Conservation (phyloP, 345 rosid genomes). For the Erysimum cheiranthoides region DNA sequence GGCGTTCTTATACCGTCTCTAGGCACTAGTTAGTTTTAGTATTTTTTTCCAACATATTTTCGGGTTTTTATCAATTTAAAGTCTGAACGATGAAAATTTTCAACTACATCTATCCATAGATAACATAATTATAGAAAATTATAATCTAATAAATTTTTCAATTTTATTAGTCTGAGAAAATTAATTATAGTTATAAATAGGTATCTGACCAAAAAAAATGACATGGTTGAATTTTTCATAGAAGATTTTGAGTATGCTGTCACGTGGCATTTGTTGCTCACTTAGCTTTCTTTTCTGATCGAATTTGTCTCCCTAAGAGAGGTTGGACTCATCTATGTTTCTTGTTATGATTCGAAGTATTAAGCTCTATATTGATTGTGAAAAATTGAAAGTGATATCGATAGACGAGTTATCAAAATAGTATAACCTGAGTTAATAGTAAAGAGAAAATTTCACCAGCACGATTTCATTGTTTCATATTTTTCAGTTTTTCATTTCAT, state of each 20-base stretch:
- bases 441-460: neutral
- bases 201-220: neutral
- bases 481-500: neutral
- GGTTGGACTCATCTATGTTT: constrained; percentile 20
- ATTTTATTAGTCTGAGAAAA: too few species aligned
- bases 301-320: constrained; percentile 17
- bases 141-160: neutral
- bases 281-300: constrained; percentile 4
- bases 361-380: neutral
- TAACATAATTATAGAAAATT: neutral
- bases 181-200: too few species aligned
- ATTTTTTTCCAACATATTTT: too few species aligned
- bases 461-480: neutral
- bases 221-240: neutral
- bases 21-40: neutral
- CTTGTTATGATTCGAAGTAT: constrained; percentile 25
- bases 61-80: neutral
- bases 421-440: neutral
- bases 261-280: constrained; percentile 36
- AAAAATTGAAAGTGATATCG: constrained; percentile 3
- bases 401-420: neutral
- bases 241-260: constrained; percentile 5
- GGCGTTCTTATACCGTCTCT: neutral
- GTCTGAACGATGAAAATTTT: neutral
- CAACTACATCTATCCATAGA: neutral